phyloP scores from a whole-genome alignment of 2,329 filamentous ascomycete genomes.

The Fusarium devonianum region DNA sequence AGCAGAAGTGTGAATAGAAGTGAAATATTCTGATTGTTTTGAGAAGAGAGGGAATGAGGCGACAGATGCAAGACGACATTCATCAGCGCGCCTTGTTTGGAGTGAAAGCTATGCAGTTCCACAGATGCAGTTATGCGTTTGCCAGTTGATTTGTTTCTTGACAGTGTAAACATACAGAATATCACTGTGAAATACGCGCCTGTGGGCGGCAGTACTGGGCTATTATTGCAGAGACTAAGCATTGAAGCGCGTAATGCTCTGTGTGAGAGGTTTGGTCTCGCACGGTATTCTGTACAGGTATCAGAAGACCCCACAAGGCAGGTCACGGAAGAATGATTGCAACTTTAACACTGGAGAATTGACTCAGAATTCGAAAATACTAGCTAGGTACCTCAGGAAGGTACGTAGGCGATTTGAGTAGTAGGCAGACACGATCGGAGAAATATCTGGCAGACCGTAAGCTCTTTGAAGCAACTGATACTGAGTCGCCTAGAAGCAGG shows the following conservation, averaged over 20 bases:
- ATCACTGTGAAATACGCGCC: slow-evolving; percentile 5
- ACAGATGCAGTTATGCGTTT: slow-evolving; percentile 30
- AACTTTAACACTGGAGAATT: too few relatives aligned
- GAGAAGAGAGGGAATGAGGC: slow-evolving; percentile 9
- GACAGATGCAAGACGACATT: slow-evolving; percentile 23
- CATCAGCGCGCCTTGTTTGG: slow-evolving; percentile 20
- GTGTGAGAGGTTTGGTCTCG: neutral
- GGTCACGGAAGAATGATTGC: too few relatives aligned
- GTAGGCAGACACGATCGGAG: too few relatives aligned
- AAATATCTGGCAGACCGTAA: too few relatives aligned
- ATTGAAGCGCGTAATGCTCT: neutral
- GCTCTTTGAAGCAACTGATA: too few relatives aligned
- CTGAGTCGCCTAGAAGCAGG: too few relatives aligned
- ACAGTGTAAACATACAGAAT: neutral
- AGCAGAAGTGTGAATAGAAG: neutral
- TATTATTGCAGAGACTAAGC: too few relatives aligned
- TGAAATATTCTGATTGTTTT: slow-evolving; percentile 4
- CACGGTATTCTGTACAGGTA: too few relatives aligned
- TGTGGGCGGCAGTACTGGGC: neutral
- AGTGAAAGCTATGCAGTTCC: slow-evolving; percentile 25
- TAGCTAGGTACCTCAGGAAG: too few relatives aligned
- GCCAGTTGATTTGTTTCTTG: neutral
- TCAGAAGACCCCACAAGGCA: too few relatives aligned
- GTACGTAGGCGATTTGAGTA: too few relatives aligned
- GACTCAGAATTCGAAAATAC: too few relatives aligned